These are phyloP conservation scores for Aspergillus kassunensis DNA, from an alignment of 495 filamentous ascomycete genomes.

Conservation along the genomic window DNA sequence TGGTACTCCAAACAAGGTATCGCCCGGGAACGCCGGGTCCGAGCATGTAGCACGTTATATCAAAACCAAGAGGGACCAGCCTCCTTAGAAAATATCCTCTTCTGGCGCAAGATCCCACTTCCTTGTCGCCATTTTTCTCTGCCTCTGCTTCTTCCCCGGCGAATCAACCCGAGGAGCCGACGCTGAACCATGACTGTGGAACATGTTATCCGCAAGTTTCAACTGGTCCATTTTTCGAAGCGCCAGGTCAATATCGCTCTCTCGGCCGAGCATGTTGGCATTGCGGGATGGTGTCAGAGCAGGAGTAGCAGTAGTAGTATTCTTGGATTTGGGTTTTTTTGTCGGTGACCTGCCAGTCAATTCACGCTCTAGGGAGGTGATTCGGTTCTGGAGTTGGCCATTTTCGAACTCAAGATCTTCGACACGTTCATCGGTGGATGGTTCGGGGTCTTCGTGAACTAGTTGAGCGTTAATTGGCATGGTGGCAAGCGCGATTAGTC, in stretches of 20 bases:
- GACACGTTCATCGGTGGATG: constrained; percentile 28
- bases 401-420: constrained; percentile 48
- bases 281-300: constrained; percentile 20
- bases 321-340: constrained; percentile 35
- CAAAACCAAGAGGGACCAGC: neutral
- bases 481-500: neutral
- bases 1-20: neutral
- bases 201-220: constrained; percentile 40
- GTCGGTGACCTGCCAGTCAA: constrained; percentile 43
- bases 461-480: constrained; percentile 8
- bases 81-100: constrained; percentile 35
- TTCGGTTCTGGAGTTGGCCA: constrained; percentile 40
- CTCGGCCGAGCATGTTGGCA: constrained; percentile 31
- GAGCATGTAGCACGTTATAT: too few relatives aligned
- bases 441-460: constrained; percentile 49
- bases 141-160: constrained; percentile 35
- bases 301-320: constrained; percentile 11
- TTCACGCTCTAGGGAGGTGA: constrained; percentile 47
- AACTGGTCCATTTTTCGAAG: constrained; percentile 42
- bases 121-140: constrained; percentile 49
- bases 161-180: constrained; percentile 23
- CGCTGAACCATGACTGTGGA: too few relatives aligned
- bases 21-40: neutral
- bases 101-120: constrained; percentile 57
- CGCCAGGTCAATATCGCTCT: constrained; percentile 43